These are phyloP conservation scores for Eucalyptus coolabah DNA, from an alignment of 345 rosid genomes.

Conservation along the genomic window DNA sequence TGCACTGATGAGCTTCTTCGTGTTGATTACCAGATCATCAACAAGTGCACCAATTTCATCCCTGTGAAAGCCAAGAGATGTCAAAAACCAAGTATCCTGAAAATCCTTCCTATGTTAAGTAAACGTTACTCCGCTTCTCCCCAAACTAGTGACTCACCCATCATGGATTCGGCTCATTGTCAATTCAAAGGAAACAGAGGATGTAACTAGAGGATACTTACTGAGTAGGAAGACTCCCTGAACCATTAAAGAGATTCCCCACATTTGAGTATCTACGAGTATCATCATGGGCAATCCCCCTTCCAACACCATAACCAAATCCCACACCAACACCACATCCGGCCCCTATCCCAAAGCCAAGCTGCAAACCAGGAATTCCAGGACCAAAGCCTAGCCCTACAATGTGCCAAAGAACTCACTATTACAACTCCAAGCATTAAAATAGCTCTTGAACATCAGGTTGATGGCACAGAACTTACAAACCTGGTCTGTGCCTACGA, in stretches of 20 bases:
- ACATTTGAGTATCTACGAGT: conserved; percentile 31
- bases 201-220: conserved; percentile 5
- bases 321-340: conserved; percentile 92
- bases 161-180: not conserved
- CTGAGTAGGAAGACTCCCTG: conserved; percentile 24
- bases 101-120: not conserved
- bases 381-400: conserved; percentile 78
- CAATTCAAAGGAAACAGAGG: not conserved
- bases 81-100: not conserved
- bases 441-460: not conserved
- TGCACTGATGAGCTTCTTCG: conserved; percentile 53
- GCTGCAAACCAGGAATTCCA: conserved; percentile 73
- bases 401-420: not conserved
- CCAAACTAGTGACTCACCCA: not conserved
- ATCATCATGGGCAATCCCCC: conserved; percentile 64
- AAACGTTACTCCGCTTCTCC: not conserved
- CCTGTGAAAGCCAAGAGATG: conserved; percentile 13
- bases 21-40: conserved; percentile 46
- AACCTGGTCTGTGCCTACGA: not conserved
- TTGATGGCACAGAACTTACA: not conserved
- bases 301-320: conserved; percentile 78
- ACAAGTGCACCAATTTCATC: conserved; percentile 48
- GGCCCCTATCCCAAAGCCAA: conserved; percentile 69
- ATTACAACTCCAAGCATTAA: not conserved
- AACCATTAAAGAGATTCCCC: conserved; percentile 15